Base-by-base conservation (phyloP, 2,329 filamentous ascomycete genomes). In the Penicillium sp. region DNA sequence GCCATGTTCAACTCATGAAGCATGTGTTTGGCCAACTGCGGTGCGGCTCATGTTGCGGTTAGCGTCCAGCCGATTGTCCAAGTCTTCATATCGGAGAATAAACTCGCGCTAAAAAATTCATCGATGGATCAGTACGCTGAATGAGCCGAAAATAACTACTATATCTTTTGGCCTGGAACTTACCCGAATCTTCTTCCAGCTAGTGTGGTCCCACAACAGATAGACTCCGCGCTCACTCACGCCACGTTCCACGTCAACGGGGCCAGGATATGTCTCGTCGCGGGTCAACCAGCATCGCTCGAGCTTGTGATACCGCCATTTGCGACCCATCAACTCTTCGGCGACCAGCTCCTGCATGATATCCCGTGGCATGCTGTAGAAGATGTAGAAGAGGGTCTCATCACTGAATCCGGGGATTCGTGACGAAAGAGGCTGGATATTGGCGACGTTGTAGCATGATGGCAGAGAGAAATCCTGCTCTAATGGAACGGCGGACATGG, bases 341-440 rank as follows among this genome's bases (percentile, higher is more conserved):
- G 87, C 87, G 6, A 86, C 87, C 47, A 87, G 77, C 69, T 89
- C 87, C 69, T 89, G 87, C 71, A 86, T 79, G 56, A 88, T 82
- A 67, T 89, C 86, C 59, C 85, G 79, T 14, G 87, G 86, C 77
- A 85, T 84, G 62, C 85, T 86, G 75, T 89, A 89, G 79, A 89
- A 89, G 60, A 89, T 87, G 69, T 85, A 87, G 70, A 89, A 87
- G 4, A 89, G 78, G 0, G 87, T 89, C 70, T 89, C 87, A 63
- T 86, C 81, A 43, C 80, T 83, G 72, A 87, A 87, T 55, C 82
- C 83, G 3, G 79, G 75, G 64, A 87, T 83, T 59, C 86, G 84
- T 50, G 79, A 78, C 55, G 84, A 80, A 19, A 89, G 76, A 7
- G 84, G 81, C 52, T 87, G 87, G 11, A 89, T 86, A 66, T 89